Percentiles rank a stretch among this genome's conserved stretches.
These are phyloP conservation scores for Royoungia palumana DNA, from an alignment of 768 basidiomycete species.

Conservation along the genomic window DNA sequence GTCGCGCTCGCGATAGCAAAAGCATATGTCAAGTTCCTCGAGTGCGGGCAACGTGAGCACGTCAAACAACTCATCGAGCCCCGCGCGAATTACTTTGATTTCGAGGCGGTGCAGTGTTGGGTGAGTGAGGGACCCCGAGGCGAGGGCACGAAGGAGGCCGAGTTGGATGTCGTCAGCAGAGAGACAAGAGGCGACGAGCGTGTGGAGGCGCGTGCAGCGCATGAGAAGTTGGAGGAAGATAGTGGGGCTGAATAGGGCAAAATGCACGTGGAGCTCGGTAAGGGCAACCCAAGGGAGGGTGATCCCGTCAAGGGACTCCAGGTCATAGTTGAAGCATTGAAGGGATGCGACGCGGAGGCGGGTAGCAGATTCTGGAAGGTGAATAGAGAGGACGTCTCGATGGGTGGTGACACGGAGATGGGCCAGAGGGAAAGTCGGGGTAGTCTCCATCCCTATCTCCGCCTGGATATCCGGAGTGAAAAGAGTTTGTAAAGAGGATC, in stretches of 20 bases:
- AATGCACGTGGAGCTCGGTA: conserved; percentile 27
- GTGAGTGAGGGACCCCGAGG: conserved; percentile 17
- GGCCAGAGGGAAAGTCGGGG: conserved; percentile 9
- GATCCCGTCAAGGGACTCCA: conserved; percentile 24
- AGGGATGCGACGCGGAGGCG: conserved; percentile 20
- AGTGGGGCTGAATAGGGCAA: conserved; percentile 21
- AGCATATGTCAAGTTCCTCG: conserved; percentile 31
- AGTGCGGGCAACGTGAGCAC: conserved; percentile 24
- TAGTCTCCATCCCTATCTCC: neutral
- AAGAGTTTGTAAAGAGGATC: conserved; percentile 21
- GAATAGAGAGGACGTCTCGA: conserved; percentile 11
- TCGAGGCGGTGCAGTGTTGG: conserved; percentile 22
- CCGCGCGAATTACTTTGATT: conserved; percentile 28
- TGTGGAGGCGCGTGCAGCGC: conserved; percentile 20
- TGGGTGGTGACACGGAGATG: conserved; percentile 21
- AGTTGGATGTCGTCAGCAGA: conserved; percentile 19
- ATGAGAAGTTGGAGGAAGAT: conserved; percentile 23
- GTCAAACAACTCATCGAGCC: conserved; percentile 19
- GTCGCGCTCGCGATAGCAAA: conserved; percentile 29
- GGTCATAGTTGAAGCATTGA: conserved; percentile 18
- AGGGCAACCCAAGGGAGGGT: conserved; percentile 27
- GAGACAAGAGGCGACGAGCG: conserved; percentile 23
- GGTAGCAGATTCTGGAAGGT: conserved; percentile 14
- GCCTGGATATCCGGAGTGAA: conserved; percentile 7
- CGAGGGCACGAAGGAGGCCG: conserved; percentile 2